These are phyloP conservation scores for Neurospora sp. DNA, from an alignment of 2,329 filamentous ascomycete species.

Conservation along the genomic window DNA sequence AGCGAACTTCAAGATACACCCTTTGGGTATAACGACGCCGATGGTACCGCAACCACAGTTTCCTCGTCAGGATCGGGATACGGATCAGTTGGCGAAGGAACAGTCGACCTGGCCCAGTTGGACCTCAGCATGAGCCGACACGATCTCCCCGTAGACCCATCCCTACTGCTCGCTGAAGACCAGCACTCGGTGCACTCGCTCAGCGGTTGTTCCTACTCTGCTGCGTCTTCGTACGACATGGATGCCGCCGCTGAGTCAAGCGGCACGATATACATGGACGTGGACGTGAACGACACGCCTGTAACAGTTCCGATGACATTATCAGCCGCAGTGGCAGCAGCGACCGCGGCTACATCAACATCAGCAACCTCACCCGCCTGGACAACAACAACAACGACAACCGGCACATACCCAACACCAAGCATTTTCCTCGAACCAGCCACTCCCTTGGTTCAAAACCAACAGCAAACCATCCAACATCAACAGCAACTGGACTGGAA, in stretches of 20 bases:
- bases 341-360: not conserved
- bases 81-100: not conserved
- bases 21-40: not conserved
- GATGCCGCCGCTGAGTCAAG: not conserved
- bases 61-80: not conserved
- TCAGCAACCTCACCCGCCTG: not conserved
- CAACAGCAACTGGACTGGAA: not conserved
- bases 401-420: slow-evolving; percentile 2
- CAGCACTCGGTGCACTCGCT: slow-evolving; percentile 12
- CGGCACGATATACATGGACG: slow-evolving; percentile 10
- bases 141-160: slow-evolving; percentile 14
- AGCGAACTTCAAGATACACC: not conserved
- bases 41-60: not conserved
- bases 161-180: slow-evolving; percentile 12
- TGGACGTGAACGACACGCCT: slow-evolving; percentile 1
- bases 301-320: not conserved
- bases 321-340: not conserved
- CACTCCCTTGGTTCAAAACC: slow-evolving; percentile 6
- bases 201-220: slow-evolving; percentile 11
- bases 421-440: slow-evolving; percentile 13
- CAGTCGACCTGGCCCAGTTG: not conserved
- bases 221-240: slow-evolving; percentile 14
- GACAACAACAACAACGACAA: not conserved
- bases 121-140: slow-evolving; percentile 4
- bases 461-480: not conserved